Evolutionary conservation across 495 filamentous ascomycete genomes (phyloP).

Genomic region (Annulohypoxylon bovei): DNA sequence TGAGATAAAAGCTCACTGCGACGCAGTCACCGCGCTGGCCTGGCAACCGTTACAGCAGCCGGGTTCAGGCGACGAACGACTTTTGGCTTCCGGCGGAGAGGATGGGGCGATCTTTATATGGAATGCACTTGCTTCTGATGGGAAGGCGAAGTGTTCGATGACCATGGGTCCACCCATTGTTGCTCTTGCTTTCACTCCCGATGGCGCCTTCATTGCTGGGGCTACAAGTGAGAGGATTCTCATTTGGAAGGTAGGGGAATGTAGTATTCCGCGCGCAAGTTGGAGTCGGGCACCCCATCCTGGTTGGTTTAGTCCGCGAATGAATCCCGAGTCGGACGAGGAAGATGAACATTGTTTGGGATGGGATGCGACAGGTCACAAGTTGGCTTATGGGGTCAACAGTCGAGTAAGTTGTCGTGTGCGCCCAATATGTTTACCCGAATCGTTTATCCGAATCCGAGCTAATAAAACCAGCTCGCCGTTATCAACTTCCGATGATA

Average conservation of each 20-base stretch:
- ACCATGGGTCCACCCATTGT: slow-evolving; percentile 67
- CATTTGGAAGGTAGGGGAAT: slow-evolving; percentile 78
- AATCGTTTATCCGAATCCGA: neutral
- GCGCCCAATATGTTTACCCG: neutral
- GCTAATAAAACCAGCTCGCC: slow-evolving; percentile 52
- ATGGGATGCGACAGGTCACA: slow-evolving; percentile 81
- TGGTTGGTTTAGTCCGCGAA: slow-evolving; percentile 61
- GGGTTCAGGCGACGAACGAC: slow-evolving; percentile 54
- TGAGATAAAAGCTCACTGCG: slow-evolving; percentile 60
- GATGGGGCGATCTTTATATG: slow-evolving; percentile 76
- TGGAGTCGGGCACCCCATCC: slow-evolving; percentile 64
- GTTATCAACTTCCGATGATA: slow-evolving; percentile 58
- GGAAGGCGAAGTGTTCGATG: slow-evolving; percentile 66
- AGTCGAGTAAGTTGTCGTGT: slow-evolving; percentile 66
- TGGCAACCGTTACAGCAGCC: slow-evolving; percentile 60
- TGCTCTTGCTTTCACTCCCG: slow-evolving; percentile 74
- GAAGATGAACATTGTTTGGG: slow-evolving; percentile 67
- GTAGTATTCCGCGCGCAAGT: slow-evolving; percentile 68
- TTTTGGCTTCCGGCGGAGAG: slow-evolving; percentile 63
- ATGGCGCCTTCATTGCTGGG: slow-evolving; percentile 75
- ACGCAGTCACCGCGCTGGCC: slow-evolving; percentile 57
- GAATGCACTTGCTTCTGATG: slow-evolving; percentile 66
- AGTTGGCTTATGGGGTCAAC: slow-evolving; percentile 76
- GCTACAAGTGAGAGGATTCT: slow-evolving; percentile 71
- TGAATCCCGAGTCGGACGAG: slow-evolving; percentile 55